phyloP scores from a whole-genome alignment of 139 green algal species.

The Asterochloris sp. region DNA sequence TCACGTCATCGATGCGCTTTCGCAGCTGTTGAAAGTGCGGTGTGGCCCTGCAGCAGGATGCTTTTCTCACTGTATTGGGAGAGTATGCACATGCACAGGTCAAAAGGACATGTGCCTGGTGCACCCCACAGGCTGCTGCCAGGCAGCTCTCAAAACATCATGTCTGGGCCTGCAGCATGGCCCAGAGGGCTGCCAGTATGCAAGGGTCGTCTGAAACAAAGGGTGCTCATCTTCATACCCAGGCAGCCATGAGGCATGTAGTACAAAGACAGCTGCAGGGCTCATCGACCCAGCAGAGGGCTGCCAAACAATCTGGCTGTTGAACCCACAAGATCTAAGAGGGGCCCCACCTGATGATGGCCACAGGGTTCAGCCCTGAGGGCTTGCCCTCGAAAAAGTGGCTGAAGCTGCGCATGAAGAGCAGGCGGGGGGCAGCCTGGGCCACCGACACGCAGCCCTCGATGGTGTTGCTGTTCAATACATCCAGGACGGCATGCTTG shows the following conservation, averaged over 20 bases:
- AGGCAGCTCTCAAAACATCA: too few species aligned
- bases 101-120: not conserved
- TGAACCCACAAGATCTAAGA: not conserved
- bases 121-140: not conserved
- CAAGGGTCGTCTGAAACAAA: too few species aligned
- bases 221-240: too few species aligned
- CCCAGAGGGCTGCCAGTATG: too few species aligned
- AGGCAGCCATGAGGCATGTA: too few species aligned
- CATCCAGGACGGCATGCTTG: constrained; percentile 45
- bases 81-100: not conserved
- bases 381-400: constrained; percentile 68
- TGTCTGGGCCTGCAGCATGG: too few species aligned
- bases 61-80: not conserved
- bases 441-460: constrained; percentile 45
- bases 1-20: constrained; percentile 24
- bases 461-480: constrained; percentile 61
- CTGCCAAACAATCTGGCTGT: too few species aligned
- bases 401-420: constrained; percentile 69
- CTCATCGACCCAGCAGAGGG: too few species aligned
- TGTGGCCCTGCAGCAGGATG: constrained; percentile 14
- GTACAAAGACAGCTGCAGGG: too few species aligned
- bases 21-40: constrained; percentile 40
- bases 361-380: constrained; percentile 51
- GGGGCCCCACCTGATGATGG: constrained; percentile 48
- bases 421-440: constrained; percentile 49